A percentile compares a stretch with the other conserved stretches of the same genome.
These are phyloP conservation scores for Punctularia strigosozonata DNA, from an alignment of 768 basidiomycete species.

Conservation along the genomic window DNA sequence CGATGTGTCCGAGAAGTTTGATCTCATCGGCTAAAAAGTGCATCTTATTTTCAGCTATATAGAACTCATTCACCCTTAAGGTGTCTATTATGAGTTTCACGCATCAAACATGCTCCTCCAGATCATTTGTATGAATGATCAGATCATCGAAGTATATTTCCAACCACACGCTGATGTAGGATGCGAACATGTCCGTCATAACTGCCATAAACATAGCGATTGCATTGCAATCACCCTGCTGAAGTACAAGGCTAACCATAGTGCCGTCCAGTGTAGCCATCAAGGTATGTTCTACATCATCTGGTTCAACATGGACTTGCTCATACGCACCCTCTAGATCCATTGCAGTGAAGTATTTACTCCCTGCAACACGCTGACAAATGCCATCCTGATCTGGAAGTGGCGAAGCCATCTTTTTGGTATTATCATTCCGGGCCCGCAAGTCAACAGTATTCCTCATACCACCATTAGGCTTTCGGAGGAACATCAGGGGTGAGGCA, in stretches of 20 bases:
- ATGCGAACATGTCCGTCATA: constrained; percentile 16
- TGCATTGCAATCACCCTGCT: constrained; percentile 21
- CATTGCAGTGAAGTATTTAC: constrained; percentile 12
- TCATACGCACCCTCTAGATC: constrained; percentile 22
- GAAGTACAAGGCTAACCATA: constrained; percentile 17
- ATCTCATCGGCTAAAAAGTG: constrained; percentile 11
- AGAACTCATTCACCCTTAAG: constrained; percentile 9
- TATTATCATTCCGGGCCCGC: constrained; percentile 20
- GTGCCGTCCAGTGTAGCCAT: constrained; percentile 26
- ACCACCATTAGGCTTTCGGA: constrained; percentile 15
- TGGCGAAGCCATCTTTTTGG: constrained; percentile 13
- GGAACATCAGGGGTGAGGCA: constrained; percentile 21
- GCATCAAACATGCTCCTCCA: constrained; percentile 15
- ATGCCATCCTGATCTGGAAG: constrained; percentile 19
- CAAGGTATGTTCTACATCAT: constrained; percentile 14
- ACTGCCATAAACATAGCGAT: constrained; percentile 18
- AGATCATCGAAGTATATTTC: constrained; percentile 23
- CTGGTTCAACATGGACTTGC: constrained; percentile 15
- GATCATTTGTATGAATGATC: constrained; percentile 17
- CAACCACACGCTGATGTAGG: constrained; percentile 17
- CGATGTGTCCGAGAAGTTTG: constrained; percentile 20
- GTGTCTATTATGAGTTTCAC: constrained; percentile 9
- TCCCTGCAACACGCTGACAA: constrained; percentile 10
- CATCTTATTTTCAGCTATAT: constrained; percentile 11
- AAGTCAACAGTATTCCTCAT: constrained; percentile 15